These are phyloP conservation scores for Melastoma malabathricum DNA, from an alignment of 345 rosid genomes.

Conservation along the genomic window DNA sequence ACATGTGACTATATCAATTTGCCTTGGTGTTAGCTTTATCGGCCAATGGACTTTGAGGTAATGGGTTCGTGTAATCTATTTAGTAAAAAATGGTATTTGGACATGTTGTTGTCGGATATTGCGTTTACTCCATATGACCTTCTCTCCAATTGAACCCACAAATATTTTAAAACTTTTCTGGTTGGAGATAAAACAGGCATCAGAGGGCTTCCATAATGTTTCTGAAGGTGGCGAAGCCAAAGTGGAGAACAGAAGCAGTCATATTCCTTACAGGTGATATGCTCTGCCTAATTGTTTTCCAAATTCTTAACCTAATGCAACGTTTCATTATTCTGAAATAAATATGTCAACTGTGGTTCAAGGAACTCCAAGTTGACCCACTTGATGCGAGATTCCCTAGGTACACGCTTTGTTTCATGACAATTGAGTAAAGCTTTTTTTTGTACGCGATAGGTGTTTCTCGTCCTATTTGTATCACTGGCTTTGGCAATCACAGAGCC, in stretches of 20 bases:
- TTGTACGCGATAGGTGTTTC: too few relatives aligned
- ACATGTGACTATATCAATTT: too few relatives aligned
- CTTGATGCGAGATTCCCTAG: conserved; percentile 88
- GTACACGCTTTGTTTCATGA: conserved; percentile 33
- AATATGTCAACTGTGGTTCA: conserved; percentile 12
- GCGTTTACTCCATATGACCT: too few relatives aligned
- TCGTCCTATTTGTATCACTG: too few relatives aligned
- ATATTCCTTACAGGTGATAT: conserved; percentile 74
- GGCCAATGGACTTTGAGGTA: too few relatives aligned
- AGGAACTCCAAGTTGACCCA: conserved; percentile 97
- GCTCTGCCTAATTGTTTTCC: not conserved
- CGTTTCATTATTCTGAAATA: conserved; percentile 5
- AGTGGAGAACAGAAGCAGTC: conserved; percentile 69
- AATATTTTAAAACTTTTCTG: conserved; percentile 26
- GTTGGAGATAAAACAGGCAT: conserved; percentile 87
- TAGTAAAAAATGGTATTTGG: too few relatives aligned
- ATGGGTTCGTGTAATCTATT: too few relatives aligned
- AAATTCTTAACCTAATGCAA: not conserved
- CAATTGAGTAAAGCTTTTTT: too few relatives aligned
- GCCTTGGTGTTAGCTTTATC: too few relatives aligned
- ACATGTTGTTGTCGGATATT: too few relatives aligned
- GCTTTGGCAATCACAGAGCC: too few relatives aligned
- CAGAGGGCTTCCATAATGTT: conserved; percentile 72
- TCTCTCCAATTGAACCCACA: too few relatives aligned
- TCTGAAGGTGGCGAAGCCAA: conserved; percentile 80